Conservation (phyloP, 73 alveolate genomes). For the Tetrahymena malaccensis region DNA sequence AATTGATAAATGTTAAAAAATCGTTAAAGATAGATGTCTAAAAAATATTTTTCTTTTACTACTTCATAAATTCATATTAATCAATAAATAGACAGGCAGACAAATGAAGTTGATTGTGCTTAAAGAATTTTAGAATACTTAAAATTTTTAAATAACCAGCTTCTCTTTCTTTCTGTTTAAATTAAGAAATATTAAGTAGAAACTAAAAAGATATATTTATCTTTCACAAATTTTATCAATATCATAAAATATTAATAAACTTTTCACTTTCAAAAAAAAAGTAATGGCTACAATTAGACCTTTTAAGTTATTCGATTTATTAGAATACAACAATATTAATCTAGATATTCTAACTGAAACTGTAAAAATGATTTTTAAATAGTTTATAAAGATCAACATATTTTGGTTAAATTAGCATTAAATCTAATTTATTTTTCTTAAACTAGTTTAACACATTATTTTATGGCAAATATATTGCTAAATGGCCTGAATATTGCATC, state of each 20-base stretch:
- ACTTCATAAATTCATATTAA: too few relatives aligned
- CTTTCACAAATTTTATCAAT: neutral
- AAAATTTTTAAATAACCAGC: neutral
- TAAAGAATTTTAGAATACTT: too few relatives aligned
- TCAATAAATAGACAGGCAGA: too few relatives aligned
- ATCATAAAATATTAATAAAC: neutral
- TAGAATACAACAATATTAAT: conserved; percentile 89
- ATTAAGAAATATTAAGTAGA: neutral
- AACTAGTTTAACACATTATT: conserved; percentile 67
- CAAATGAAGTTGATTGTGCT: too few relatives aligned
- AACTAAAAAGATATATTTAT: neutral
- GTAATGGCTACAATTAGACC: conserved; percentile 33
- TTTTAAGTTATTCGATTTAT: conserved; percentile 82
- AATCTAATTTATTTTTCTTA: neutral
- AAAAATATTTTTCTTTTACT: too few relatives aligned
- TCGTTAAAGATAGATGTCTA: too few relatives aligned
- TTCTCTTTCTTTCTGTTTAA: neutral
- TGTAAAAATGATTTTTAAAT: neutral
- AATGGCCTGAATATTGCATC: conserved; percentile 92
- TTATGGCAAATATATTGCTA: conserved; percentile 88
- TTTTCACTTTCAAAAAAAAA: neutral
- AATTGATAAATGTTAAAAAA: too few relatives aligned
- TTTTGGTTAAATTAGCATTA: neutral
- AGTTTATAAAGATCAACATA: too few relatives aligned
- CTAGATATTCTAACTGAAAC: conserved; percentile 91